Base-by-base conservation (phyloP, 2,329 filamentous ascomycete genomes). In the Leptographium wingfieldii region DNA sequence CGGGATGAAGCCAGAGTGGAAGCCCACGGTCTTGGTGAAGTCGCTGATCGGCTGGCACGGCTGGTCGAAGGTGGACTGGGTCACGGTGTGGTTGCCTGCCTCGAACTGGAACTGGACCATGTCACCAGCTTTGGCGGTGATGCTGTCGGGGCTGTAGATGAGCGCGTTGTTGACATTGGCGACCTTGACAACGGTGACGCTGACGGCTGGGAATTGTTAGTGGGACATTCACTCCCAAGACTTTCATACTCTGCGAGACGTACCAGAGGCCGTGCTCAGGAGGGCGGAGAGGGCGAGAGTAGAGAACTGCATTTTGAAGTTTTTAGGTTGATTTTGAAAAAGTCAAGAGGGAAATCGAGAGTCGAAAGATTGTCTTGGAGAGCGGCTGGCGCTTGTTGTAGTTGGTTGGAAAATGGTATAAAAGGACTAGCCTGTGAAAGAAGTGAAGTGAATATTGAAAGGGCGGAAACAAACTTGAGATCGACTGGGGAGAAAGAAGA, bases 21-120 rank as follows among this genome's bases (percentile, higher is more conserved):
- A 78, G 63, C 84, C 84, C 3, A 74, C 73, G 52, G 76, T 69
- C 67, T 80, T 79, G 61, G 73, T 74, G 73, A 70, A 67, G 65
- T 87, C 80, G 57, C 59, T 57, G 59, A 67, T 63, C 49, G 66
- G 66, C 58, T 64, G 58, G 61, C 66, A 67, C 29, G 66, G 65
- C 54, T 66, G 51, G 63, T 66, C 65, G 67, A 92, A 92, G 67
- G 78, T 83, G 55, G 88, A 89, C 76, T 91, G 87, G 19, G 85
- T 87, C 61, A 91, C 83, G 57, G 87, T 91, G 79, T 92, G 88
- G 77, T 92, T 92, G 66, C 78, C 79, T 10, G 75, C 76, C 63
- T 77, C 75, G 75, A 86, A 87, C 71, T 86, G 82, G 76, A 86
- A 87, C 73, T 85, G 81, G 14, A 87, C 77, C 74, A 83, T 79